Base-by-base conservation (phyloP, 306 rosid species). In the Glycine latifolia region DNA sequence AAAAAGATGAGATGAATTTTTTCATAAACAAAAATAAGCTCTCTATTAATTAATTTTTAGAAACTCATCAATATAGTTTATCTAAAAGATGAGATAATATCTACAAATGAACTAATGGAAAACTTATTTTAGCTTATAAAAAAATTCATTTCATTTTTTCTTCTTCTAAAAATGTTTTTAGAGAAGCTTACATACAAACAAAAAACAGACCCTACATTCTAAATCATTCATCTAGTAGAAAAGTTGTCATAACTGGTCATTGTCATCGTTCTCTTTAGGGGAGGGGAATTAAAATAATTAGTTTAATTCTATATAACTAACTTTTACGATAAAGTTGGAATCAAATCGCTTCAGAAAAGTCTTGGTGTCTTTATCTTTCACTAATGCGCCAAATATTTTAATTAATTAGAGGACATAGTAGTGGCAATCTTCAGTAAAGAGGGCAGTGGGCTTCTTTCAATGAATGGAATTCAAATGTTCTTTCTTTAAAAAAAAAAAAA, bases 351-450 rank as follows among this genome's bases (percentile, higher is more conserved):
- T 59, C 39, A 60, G 69, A 75, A 83, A 71, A 65, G 73, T 50
- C 8, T 41, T 58, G 62, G 17, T 79, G 3, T 44, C 83, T 76
- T 80, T 67, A 59, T 80, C 70, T 76, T 83, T 77, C 49, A 56
- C 53, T 43, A 50, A 31, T 58, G 77, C 67, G 71, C 73, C 72
- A 53, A 50, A 72, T 84, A 77, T 83, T 79, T 41, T 49, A 76
- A 3, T 72, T 15, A 67, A 43, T 68, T 46, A 43, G 33, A 43
- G 35, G 72, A 43, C 54, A 44, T 16, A 9, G 26, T 43, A 16
- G 39, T 68, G 54, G 54, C 73, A 69, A 47, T 69, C 37, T 67
- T 43, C 35, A 9, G 35, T 31, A 41, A 67, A 66, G 12, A 43
- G 17, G 35, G 12, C 33, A 16, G 1, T 58, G 5, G 11, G 16